A percentile compares a stretch with the other conserved stretches of the same genome.
phyloP scores from a whole-genome alignment of 768 basidiomycete species.

The Glaciozyma martinii region DNA sequence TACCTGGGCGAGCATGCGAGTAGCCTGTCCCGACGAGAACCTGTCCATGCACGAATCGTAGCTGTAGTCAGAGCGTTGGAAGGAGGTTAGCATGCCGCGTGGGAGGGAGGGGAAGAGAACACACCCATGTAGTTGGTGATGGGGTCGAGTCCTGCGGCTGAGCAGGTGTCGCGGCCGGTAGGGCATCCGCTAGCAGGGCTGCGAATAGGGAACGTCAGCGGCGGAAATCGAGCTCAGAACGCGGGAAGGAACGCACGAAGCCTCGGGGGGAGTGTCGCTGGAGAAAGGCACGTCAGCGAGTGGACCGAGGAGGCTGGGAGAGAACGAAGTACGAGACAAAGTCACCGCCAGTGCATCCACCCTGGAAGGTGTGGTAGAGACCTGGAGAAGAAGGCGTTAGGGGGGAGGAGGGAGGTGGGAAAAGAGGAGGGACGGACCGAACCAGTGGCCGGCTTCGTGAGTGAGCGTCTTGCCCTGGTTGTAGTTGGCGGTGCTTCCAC shows the following conservation, averaged over 20 bases:
- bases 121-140: neutral
- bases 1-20: neutral
- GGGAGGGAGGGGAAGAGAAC: too few species aligned
- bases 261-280: neutral
- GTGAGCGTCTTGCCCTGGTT: slow-evolving; percentile 1
- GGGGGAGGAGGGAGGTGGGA: too few species aligned
- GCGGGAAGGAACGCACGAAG: neutral
- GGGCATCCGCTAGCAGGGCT: neutral
- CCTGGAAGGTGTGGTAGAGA: neutral
- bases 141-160: neutral
- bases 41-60: neutral
- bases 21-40: neutral
- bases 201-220: too few species aligned
- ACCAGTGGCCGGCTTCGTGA: neutral
- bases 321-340: neutral
- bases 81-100: too few species aligned
- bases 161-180: neutral
- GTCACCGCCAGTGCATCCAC: neutral
- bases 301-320: too few species aligned
- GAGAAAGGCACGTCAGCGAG: too few species aligned
- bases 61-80: too few species aligned
- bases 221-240: too few species aligned
- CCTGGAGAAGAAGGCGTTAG: neutral
- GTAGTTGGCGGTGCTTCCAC: neutral
- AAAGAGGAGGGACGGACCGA: neutral